Percentiles rank a stretch among this genome's conserved stretches.
Evolutionary conservation across 768 basidiomycete genomes (phyloP).

Genomic region (Leccinum imitatum): DNA sequence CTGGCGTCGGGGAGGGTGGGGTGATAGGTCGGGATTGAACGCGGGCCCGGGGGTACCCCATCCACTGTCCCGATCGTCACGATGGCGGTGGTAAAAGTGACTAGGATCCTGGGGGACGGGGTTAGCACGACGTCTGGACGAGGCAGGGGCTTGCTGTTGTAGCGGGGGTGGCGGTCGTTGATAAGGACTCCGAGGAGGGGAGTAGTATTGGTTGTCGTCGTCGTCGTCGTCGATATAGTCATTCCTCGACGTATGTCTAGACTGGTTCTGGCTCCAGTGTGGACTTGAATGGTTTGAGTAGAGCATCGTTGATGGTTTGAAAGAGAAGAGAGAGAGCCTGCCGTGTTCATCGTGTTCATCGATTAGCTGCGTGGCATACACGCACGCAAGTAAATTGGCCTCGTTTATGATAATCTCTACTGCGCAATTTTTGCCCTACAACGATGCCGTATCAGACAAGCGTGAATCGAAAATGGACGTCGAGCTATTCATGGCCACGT

Average conservation of each 20-base stretch:
- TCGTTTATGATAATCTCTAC: too few relatives aligned
- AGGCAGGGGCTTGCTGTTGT: constrained; percentile 5
- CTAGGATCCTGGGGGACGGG: constrained; percentile 8
- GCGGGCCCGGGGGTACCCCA: constrained; percentile 11
- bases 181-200: constrained; percentile 3
- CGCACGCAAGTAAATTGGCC: too few relatives aligned
- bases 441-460: too few relatives aligned
- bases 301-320: constrained; percentile 3
- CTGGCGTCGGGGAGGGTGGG: constrained; percentile 20
- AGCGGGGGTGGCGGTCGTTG: neutral
- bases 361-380: constrained; percentile 1
- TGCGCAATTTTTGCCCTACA: too few relatives aligned
- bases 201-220: constrained; percentile 18
- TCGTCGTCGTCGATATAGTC: constrained; percentile 17
- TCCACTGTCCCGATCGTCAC: constrained; percentile 19
- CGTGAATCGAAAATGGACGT: too few relatives aligned
- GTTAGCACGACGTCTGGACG: constrained; percentile 20
- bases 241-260: neutral
- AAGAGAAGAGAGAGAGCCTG: constrained; percentile 1
- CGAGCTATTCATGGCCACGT: too few relatives aligned
- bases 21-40: constrained; percentile 9
- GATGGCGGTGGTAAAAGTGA: constrained; percentile 22
- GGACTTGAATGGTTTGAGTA: constrained; percentile 1
- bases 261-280: neutral
- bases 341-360: constrained; percentile 1